Evolutionary conservation across 2,329 filamentous ascomycete species (phyloP), one percentile per base, ranked within the genome.

Genomic region (Sphaerulina musiva): DNA sequence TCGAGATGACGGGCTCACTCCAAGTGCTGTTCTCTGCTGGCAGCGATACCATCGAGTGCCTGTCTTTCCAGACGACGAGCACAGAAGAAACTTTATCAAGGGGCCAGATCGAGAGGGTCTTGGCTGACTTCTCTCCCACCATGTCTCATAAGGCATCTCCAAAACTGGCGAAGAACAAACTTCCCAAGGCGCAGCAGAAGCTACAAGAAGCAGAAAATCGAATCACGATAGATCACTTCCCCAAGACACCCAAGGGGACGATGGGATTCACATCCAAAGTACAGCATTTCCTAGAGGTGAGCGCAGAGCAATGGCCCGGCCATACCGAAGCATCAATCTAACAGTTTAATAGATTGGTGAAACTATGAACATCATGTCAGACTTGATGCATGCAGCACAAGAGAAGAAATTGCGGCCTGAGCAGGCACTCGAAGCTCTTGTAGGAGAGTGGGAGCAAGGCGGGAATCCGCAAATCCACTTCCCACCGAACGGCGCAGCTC

Each of bases 41-140:
- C 2, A 60, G 59, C 38, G 85, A 89, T 58, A 89, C 86, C 69
- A 85, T 98, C 56, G 89, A 95, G 58, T 77, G 89, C 56, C 79
- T 97, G 46, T 89, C 95, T 64, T 91, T 97, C 62, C 78, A 84
- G 45, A 89, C 87, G 1, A 80, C 77, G 36, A 79, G 78, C 47
- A 86, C 95, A 64, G 87, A 91, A 62, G 91, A 97, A 71, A 95
- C 86, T 64, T 76, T 97, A 44, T 85, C 90, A 20, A 82, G 89
- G 51, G 81, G 77, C 57, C 77, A 77, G 46, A 66, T 84, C 64
- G 78, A 71, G 64, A 66, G 67, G 54, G 66, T 76, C 42, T 70
- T 77, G 48, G 62, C 60, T 8, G 69, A 76, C 57, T 75, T 74
- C 58, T 77, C 76, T 11, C 75, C 77, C 9, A 78, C 79, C 49